Evolutionary conservation across 2,329 filamentous ascomycete genomes (phyloP), one percentile per base, ranked within the genome.

Genomic region (Cladophialophora psammophila): DNA sequence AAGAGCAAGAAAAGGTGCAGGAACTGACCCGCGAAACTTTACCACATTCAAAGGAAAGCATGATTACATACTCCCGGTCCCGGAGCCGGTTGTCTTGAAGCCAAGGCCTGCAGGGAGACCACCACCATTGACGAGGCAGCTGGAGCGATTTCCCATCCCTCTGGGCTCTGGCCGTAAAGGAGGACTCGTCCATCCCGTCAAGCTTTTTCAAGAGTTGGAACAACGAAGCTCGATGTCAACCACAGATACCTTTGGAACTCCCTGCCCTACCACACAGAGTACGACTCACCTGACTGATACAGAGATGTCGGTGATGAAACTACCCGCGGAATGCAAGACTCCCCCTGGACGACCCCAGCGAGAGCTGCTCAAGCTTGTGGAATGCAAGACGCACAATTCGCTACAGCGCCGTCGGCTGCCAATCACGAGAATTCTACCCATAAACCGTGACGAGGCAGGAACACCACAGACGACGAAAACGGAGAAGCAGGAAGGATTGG

Each of bases 51-150:
- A 53, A 20, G 58, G 38, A 10, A 57, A 58, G 40, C 60, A 69
- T 54, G 70, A 72, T 32, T 71, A 72, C 56, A 69, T 73, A 12
- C 64, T 71, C 18, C 70, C 70, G 9, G 64, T 73, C 12, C 71
- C 71, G 32, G 71, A 72, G 53, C 66, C 71, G 10, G 56, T 71
- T 34, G 42, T 66, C 10, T 53, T 73, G 40, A 72, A 68, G 59
- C 66, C 72, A 57, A 64, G 72, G 62, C 62, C 65, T 32, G 66
- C 68, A 55, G 71, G 68, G 20, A 64, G 68, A 59, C 68, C 72
- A 65, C 67, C 71, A 38, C 66, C 71, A 18, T 61, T 71, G 40
- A 70, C 64, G 13, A 65, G 55, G 40, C 69, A 72, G 42, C 56
- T 72, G 45, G 69, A 68, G 52, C 68, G 62, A 32, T 71, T 72